Conservation (phyloP, 441 rosid species). For the Erodium trifolium region DNA sequence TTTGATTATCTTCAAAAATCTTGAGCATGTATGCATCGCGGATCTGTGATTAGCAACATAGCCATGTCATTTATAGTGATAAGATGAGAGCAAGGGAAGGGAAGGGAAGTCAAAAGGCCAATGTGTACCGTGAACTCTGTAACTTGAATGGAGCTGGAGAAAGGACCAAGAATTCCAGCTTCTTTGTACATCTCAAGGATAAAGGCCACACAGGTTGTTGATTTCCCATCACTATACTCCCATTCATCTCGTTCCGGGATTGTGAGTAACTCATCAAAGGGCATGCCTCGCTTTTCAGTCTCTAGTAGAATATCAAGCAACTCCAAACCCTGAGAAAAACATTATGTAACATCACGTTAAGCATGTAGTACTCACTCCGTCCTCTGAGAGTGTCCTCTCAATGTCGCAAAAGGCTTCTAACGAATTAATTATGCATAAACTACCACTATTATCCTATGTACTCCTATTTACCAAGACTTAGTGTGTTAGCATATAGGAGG, state of each 20-base stretch:
- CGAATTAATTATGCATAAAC: background rate
- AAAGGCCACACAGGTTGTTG: slow-evolving; percentile 86
- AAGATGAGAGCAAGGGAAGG: background rate
- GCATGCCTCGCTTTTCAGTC: slow-evolving; percentile 62
- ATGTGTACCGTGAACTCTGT: slow-evolving; percentile 74
- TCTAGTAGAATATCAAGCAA: slow-evolving; percentile 62
- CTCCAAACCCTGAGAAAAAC: slow-evolving; percentile 48
- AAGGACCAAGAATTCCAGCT: slow-evolving; percentile 69
- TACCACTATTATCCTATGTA: background rate
- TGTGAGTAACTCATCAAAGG: slow-evolving; percentile 75
- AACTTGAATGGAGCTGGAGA: slow-evolving; percentile 68
- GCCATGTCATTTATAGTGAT: slow-evolving; percentile 8
- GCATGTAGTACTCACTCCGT: background rate
- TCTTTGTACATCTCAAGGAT: slow-evolving; percentile 88
- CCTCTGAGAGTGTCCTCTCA: background rate
- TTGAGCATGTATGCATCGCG: slow-evolving; percentile 78
- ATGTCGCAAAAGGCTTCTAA: background rate
- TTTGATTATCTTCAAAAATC: slow-evolving; percentile 62
- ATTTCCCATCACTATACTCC: slow-evolving; percentile 90
- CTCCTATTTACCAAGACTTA: no score
- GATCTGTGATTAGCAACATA: slow-evolving; percentile 34
- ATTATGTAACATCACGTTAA: background rate
- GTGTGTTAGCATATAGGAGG: background rate
- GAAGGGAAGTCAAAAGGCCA: background rate
- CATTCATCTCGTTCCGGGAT: slow-evolving; percentile 91